These are phyloP conservation scores for Cordyceps pruinosa DNA, from an alignment of 2,329 filamentous ascomycete species.

Conservation along the genomic window DNA sequence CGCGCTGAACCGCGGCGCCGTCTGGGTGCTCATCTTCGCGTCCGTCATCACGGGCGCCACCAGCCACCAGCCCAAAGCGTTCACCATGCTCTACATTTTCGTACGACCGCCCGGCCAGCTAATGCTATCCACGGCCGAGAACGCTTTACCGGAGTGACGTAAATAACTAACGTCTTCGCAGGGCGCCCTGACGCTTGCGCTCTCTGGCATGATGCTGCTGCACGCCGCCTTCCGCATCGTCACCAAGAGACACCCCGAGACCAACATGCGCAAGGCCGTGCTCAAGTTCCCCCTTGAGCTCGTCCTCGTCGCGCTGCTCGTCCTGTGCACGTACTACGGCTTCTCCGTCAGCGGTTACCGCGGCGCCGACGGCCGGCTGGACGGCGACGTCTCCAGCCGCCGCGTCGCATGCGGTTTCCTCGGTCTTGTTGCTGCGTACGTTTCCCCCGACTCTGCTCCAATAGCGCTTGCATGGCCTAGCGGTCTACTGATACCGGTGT, in stretches of 20 bases:
- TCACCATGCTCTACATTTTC: constrained; percentile 10
- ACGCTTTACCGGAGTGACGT: background rate
- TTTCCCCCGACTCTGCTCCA: background rate
- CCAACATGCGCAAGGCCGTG: constrained; percentile 5
- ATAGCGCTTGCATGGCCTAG: no score
- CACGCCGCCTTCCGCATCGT: background rate
- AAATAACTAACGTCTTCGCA: background rate
- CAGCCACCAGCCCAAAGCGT: constrained; percentile 6
- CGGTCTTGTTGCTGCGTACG: constrained; percentile 4
- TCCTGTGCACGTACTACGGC: constrained; percentile 2
- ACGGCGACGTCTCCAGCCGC: background rate
- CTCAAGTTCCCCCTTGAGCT: background rate
- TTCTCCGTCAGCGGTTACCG: background rate
- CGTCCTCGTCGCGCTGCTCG: background rate
- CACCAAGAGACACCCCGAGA: background rate
- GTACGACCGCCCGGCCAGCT: background rate
- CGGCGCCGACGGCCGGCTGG: background rate
- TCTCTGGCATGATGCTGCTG: background rate
- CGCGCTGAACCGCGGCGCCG: constrained; percentile 4
- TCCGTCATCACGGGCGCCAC: constrained; percentile 5
- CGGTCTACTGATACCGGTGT: no score
- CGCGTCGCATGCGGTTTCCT: constrained; percentile 9
- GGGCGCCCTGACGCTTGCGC: background rate
- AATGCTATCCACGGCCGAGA: no score
- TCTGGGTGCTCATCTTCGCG: background rate